A percentile compares a stretch with the other conserved stretches of the same genome.
Evolutionary conservation across 306 rosid species (phyloP).

Genomic region (Styphnolobium japonicum): DNA sequence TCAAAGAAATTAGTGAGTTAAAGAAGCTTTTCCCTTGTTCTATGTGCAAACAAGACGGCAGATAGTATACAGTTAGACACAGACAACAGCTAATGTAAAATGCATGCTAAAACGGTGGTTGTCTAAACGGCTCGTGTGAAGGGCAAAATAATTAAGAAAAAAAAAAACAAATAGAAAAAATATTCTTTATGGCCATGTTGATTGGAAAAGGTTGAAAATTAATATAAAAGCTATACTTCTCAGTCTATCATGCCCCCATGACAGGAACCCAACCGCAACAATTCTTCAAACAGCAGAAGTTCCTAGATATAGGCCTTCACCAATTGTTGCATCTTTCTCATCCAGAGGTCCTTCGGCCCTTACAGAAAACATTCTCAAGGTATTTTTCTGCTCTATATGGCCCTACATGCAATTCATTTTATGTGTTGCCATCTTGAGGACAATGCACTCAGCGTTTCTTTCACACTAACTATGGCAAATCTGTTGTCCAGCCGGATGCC

Average conservation of each 20-base stretch:
- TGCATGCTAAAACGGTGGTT: background rate
- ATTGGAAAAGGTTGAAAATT: background rate
- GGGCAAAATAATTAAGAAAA: background rate
- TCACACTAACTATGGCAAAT: background rate
- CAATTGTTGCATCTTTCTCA: constrained; percentile 81
- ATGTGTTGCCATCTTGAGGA: constrained; percentile 16
- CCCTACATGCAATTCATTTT: background rate
- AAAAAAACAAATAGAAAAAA: background rate
- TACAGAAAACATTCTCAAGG: constrained; percentile 93
- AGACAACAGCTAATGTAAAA: background rate
- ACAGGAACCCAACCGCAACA: constrained; percentile 74
- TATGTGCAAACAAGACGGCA: background rate
- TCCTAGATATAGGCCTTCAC: constrained; percentile 60
- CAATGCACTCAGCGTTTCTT: constrained; percentile 8
- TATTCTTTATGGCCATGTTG: too few relatives aligned
- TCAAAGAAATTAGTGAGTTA: background rate
- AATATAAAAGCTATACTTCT: background rate
- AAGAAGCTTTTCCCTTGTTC: background rate
- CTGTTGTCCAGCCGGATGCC: constrained; percentile 71
- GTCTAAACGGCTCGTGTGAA: background rate
- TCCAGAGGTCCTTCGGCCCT: constrained; percentile 82
- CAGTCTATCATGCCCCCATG: background rate
- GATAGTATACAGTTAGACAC: background rate
- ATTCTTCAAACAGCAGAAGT: constrained; percentile 66
- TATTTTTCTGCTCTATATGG: constrained; percentile 21